Conservation (phyloP, 73 alveolate species). For the Blepharisma japonicum region DNA sequence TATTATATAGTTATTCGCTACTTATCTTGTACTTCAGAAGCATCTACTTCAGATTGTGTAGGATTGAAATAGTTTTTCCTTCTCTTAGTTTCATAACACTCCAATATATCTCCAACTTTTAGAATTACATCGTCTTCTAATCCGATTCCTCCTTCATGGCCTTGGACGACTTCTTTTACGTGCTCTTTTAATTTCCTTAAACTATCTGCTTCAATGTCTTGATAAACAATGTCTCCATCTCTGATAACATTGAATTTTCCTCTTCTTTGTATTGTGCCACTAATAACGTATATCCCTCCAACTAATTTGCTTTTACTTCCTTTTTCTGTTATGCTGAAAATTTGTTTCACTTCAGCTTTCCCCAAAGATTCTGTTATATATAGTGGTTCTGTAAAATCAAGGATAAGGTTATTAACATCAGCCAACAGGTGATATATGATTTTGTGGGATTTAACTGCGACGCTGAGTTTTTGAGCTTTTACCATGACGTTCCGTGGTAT, state of each 20-base stretch:
- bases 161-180: conserved; percentile 58
- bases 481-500: conserved; percentile 39
- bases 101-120: conserved; percentile 49
- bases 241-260: conserved; percentile 53
- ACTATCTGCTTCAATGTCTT: conserved; percentile 52
- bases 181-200: conserved; percentile 62
- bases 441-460: conserved; percentile 55
- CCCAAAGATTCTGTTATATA: conserved; percentile 53
- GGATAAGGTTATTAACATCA: conserved; percentile 51
- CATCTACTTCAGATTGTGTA: too few species aligned
- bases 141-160: conserved; percentile 74
- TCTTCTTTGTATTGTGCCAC: conserved; percentile 56
- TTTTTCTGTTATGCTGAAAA: conserved; percentile 43
- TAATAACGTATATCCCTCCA: conserved; percentile 62
- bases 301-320: conserved; percentile 39
- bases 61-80: neutral
- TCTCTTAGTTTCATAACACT: conserved; percentile 36
- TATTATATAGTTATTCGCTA: too few species aligned
- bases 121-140: conserved; percentile 43
- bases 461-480: conserved; percentile 42
- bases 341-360: conserved; percentile 48
- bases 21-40: too few species aligned
- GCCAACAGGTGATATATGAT: conserved; percentile 70
- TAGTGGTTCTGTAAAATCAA: conserved; percentile 36
- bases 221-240: conserved; percentile 50